Base-by-base conservation (phyloP, 345 rosid species). In the Carallia brachiata region DNA sequence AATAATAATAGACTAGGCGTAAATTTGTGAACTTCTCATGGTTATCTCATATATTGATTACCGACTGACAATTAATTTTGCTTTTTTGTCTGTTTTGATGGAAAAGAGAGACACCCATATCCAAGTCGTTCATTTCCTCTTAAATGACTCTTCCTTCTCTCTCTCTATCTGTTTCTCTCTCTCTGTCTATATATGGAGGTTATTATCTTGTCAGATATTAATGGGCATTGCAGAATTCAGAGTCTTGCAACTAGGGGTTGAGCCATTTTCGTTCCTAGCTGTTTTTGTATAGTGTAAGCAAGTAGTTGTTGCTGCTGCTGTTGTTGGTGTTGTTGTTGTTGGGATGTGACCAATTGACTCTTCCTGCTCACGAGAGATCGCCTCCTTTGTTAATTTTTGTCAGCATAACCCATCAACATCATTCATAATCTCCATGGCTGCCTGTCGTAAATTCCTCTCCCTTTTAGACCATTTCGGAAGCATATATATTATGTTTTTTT, bases 391-490 rank as follows among this genome's bases (percentile, higher is more conserved):
- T 65, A 76, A 78, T 77, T 57, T 76, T 56, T 55, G 17, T 50
- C 74, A 55, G 73, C 84, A 84, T 83, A 84, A 76, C 78, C 87
- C 81, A 80, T 86, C 87, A 73, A 66, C 83, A 77, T 85, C 91
- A 70, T 63, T 75, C 78, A 74, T 82, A 73, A 73, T 80, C 80
- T 85, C 81, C 80, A 50, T 68, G 84, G 70, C 73, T 77, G 77
- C 81, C 85, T 44, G 82, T 68, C 62, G 84, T 75, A 82, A 79
- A 50, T 69, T 75, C 39, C 18, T 7, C 17, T 58, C 16, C 32
- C 59, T 50, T 62, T 52, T 39, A 7, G 64, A 23, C 63, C 15
- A 64, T 63, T 71, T 77, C 73, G 70, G 77, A 76, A 62, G 16
- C 48, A 27, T 68, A 47, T 9, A n/a, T n/a, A n/a, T 18, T 2